phyloP scores from a whole-genome alignment of 192 early-diverging fungal genomes.

The Diversispora epigaea region DNA sequence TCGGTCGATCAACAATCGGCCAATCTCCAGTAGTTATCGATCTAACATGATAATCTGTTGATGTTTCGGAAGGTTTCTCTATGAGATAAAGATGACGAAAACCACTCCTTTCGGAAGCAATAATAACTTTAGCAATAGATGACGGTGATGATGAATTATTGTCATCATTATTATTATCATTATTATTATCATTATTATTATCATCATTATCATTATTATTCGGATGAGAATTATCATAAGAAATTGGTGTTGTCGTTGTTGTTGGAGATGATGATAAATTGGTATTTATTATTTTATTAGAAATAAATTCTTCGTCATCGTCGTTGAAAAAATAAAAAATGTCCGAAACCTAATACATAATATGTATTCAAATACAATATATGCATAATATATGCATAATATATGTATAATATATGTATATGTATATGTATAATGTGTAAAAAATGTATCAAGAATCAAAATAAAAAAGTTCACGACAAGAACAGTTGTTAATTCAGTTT shows the following conservation, averaged over 20 bases:
- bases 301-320: not conserved
- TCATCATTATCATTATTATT: too few species aligned
- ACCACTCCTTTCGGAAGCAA: slow-evolving; percentile 59
- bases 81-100: slow-evolving; percentile 62
- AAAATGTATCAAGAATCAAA: too few species aligned
- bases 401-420: not conserved
- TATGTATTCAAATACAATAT: not conserved
- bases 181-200: too few species aligned
- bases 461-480: not conserved
- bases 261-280: not conserved
- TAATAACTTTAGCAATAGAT: slow-evolving; percentile 45
- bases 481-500: not conserved
- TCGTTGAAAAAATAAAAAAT: slow-evolving; percentile 38
- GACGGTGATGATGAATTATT: not conserved
- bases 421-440: too few species aligned
- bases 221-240: too few species aligned
- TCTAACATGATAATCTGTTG: slow-evolving; percentile 24
- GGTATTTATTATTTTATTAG: not conserved
- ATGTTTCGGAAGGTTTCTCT: slow-evolving; percentile 32
- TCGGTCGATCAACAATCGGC: slow-evolving; percentile 56
- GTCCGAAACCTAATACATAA: slow-evolving; percentile 37
- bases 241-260: not conserved
- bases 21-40: slow-evolving; percentile 61
- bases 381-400: not conserved
- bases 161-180: not conserved